Conservation (phyloP, 2,329 filamentous ascomycete genomes). For the Blumeria graminis region DNA sequence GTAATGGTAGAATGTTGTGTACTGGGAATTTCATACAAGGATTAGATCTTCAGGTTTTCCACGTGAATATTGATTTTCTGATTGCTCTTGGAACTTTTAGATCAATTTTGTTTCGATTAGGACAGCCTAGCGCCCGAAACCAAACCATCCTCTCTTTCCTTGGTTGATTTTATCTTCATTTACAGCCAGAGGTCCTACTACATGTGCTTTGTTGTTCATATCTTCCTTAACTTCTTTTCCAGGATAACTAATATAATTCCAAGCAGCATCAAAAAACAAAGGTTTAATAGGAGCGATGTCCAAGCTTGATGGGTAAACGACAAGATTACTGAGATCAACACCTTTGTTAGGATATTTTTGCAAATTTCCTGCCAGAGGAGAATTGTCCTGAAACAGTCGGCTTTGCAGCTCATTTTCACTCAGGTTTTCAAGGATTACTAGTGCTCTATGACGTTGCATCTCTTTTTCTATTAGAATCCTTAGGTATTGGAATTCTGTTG, state of each 20-base stretch:
- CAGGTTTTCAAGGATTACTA: conserved; percentile 59
- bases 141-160: conserved; percentile 54
- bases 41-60: too few relatives aligned
- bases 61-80: too few relatives aligned
- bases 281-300: conserved; percentile 77
- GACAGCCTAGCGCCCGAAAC: conserved; percentile 23
- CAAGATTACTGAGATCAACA: conserved; percentile 56
- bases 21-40: too few relatives aligned
- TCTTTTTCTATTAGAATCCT: conserved; percentile 40
- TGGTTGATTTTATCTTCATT: conserved; percentile 18
- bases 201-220: conserved; percentile 7
- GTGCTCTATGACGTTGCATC: conserved; percentile 57
- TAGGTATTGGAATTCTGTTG: conserved; percentile 32
- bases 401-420: conserved; percentile 16
- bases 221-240: conserved; percentile 23
- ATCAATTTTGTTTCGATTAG: too few relatives aligned
- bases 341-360: conserved; percentile 45
- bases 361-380: conserved; percentile 51
- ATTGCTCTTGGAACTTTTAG: too few relatives aligned
- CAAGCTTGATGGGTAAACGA: conserved; percentile 67
- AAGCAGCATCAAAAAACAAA: conserved; percentile 85
- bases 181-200: conserved; percentile 10
- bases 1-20: too few relatives aligned
- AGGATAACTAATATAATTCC: conserved; percentile 92
- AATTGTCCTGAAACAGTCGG: conserved; percentile 9